Conservation (phyloP, 2,329 filamentous ascomycete species). For the Setomelanomma holmii region DNA sequence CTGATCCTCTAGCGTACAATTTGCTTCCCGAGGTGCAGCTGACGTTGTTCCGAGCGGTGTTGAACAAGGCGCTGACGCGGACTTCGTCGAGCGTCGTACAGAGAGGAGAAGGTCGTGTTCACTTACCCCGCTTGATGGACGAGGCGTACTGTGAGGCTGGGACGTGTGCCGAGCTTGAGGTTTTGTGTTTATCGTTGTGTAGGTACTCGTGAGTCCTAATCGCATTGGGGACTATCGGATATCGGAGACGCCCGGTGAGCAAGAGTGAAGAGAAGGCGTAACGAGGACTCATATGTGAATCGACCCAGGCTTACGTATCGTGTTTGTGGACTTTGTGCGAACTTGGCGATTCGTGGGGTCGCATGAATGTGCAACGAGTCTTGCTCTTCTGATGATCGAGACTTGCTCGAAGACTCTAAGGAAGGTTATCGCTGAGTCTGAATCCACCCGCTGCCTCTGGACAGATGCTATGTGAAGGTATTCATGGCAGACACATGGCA, state of each 20-base stretch:
- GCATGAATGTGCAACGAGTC: constrained; percentile 15
- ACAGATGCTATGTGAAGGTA: too few species aligned
- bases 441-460: too few species aligned
- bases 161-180: background rate
- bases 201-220: too few species aligned
- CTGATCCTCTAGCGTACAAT: background rate
- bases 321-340: constrained; percentile 13
- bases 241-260: background rate
- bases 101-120: background rate
- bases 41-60: constrained; percentile 13
- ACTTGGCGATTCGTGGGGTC: constrained; percentile 17
- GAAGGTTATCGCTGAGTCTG: too few species aligned
- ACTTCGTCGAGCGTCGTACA: constrained; percentile 16
- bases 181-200: background rate
- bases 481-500: too few species aligned
- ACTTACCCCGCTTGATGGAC: background rate
- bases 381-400: constrained; percentile 1
- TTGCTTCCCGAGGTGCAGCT: constrained; percentile 14
- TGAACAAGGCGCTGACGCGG: constrained; percentile 9
- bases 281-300: constrained; percentile 4
- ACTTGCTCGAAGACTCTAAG: too few species aligned
- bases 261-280: background rate
- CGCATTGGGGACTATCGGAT: background rate
- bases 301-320: constrained; percentile 12
- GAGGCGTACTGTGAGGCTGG: background rate